Percentiles rank a stretch among this genome's conserved stretches.
Evolutionary conservation across 192 early-diverging fungal genomes (phyloP).

Genomic region (Backusella sp.): DNA sequence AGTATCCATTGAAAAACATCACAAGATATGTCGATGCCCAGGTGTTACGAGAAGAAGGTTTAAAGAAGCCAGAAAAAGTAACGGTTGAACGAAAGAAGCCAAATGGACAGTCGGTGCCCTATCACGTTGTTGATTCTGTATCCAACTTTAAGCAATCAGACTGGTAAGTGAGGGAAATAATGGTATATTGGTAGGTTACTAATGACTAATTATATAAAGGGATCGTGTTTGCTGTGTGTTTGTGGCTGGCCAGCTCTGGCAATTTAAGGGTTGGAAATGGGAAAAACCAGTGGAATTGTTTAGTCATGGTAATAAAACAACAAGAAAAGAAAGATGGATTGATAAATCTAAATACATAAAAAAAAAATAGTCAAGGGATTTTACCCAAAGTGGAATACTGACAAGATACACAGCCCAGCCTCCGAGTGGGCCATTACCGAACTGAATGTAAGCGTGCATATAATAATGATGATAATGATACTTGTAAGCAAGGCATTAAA

Average conservation of each 20-base stretch:
- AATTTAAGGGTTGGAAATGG: slow-evolving; percentile 93
- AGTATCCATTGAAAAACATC: not conserved
- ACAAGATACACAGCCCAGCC: slow-evolving; percentile 40
- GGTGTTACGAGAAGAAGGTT: slow-evolving; percentile 59
- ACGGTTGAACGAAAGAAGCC: slow-evolving; percentile 60
- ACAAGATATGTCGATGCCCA: slow-evolving; percentile 62
- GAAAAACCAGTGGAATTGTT: slow-evolving; percentile 83
- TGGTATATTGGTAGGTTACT: no score
- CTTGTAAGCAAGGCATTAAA: not conserved
- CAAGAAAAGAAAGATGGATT: not conserved
- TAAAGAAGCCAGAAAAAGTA: slow-evolving; percentile 63
- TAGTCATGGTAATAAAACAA: slow-evolving; percentile 43
- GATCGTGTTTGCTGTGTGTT: slow-evolving; percentile 88
- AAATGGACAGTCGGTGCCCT: slow-evolving; percentile 54
- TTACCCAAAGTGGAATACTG: slow-evolving; percentile 55
- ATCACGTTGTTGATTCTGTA: slow-evolving; percentile 81
- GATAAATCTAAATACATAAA: not conserved
- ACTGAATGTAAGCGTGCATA: slow-evolving; percentile 44
- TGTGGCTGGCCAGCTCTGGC: slow-evolving; percentile 89
- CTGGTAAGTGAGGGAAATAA: slow-evolving; percentile 47
- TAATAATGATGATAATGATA: not conserved
- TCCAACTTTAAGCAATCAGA: slow-evolving; percentile 71
- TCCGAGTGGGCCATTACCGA: slow-evolving; percentile 50
- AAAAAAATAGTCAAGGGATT: slow-evolving; percentile 53
- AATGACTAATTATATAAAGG: not conserved